Evolutionary conservation across 148 eudicot genomes (phyloP).

Genomic region (Silene latifolia): DNA sequence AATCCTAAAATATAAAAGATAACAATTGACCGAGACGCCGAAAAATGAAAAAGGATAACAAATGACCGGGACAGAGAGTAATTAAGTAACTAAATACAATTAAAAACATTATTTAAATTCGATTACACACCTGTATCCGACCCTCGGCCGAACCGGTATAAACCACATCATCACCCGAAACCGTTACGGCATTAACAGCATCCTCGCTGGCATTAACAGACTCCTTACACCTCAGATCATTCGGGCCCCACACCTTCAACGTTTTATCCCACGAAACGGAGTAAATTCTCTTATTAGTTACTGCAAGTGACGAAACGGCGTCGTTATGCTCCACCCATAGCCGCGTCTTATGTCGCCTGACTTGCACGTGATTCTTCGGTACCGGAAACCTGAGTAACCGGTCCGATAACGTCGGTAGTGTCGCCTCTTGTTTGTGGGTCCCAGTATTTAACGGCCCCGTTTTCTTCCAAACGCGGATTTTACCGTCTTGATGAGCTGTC

Average conservation of each 20-base stretch:
- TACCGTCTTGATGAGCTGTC: slow-evolving; percentile 71
- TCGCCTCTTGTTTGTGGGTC: slow-evolving; percentile 33
- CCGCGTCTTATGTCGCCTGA: slow-evolving; percentile 57
- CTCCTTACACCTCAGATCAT: slow-evolving; percentile 36
- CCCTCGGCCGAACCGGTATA: slow-evolving; percentile 71
- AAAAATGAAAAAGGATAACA: too few relatives aligned
- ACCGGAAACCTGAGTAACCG: slow-evolving; percentile 39
- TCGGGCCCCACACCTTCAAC: slow-evolving; percentile 49
- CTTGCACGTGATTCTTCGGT: slow-evolving; percentile 59
- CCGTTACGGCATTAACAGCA: slow-evolving; percentile 60
- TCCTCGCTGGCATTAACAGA: slow-evolving; percentile 60
- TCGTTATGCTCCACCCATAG: slow-evolving; percentile 83
- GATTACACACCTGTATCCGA: slow-evolving; percentile 49
- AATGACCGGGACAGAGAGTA: too few relatives aligned
- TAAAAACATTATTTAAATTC: too few relatives aligned
- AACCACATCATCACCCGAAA: slow-evolving; percentile 41
- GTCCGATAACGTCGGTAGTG: slow-evolving; percentile 59
- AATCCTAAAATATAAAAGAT: too few relatives aligned
- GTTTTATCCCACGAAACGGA: slow-evolving; percentile 83
- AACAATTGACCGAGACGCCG: too few relatives aligned
- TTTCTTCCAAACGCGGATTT: slow-evolving; percentile 61
- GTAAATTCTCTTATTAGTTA: slow-evolving; percentile 21
- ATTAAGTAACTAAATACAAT: too few relatives aligned
- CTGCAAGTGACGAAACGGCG: slow-evolving; percentile 62
- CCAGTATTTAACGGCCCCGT: not conserved